A percentile compares a stretch with the other conserved stretches of the same genome.
Conservation (phyloP, 2,329 filamentous ascomycete genomes). For the Ceratocystis lukuohia region DNA sequence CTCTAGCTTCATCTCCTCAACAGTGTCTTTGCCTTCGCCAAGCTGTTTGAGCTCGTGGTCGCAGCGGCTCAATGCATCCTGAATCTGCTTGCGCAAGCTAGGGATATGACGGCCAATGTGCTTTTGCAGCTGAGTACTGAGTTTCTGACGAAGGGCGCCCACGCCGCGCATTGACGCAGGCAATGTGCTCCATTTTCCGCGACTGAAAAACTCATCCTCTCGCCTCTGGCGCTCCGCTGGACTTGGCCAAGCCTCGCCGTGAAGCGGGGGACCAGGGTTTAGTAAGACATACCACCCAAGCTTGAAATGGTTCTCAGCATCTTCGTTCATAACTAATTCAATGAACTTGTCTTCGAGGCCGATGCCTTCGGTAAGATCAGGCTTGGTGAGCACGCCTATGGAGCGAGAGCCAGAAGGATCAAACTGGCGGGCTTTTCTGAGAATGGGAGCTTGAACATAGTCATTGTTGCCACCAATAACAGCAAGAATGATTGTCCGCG, state of each 20-base stretch:
- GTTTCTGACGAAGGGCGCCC: slow-evolving; percentile 34
- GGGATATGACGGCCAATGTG: slow-evolving; percentile 41
- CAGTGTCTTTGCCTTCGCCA: slow-evolving; percentile 38
- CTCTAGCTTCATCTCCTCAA: slow-evolving; percentile 41
- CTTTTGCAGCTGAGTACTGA: slow-evolving; percentile 37
- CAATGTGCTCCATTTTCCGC: slow-evolving; percentile 36
- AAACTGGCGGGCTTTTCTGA: slow-evolving; percentile 38
- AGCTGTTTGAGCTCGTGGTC: slow-evolving; percentile 38
- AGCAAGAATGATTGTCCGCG: slow-evolving; percentile 41
- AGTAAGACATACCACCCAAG: slow-evolving; percentile 40
- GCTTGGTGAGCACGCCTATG: slow-evolving; percentile 40
- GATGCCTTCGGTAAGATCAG: slow-evolving; percentile 39
- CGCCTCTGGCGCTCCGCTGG: slow-evolving; percentile 30
- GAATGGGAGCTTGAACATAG: slow-evolving; percentile 39
- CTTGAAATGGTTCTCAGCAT: slow-evolving; percentile 37
- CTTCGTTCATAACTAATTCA: slow-evolving; percentile 38
- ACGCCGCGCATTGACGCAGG: slow-evolving; percentile 37
- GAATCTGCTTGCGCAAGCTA: slow-evolving; percentile 37
- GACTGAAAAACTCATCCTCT: slow-evolving; percentile 37
- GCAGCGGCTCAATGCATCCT: slow-evolving; percentile 36
- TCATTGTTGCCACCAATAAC: slow-evolving; percentile 44
- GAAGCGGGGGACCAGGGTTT: slow-evolving; percentile 34
- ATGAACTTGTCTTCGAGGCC: slow-evolving; percentile 42
- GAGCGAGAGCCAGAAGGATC: slow-evolving; percentile 37
- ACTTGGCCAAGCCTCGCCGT: slow-evolving; percentile 33